Percentiles rank a stretch among this genome's conserved stretches.
Conservation (phyloP, 495 filamentous ascomycete genomes). For the Chaetomidium leptoderma region DNA sequence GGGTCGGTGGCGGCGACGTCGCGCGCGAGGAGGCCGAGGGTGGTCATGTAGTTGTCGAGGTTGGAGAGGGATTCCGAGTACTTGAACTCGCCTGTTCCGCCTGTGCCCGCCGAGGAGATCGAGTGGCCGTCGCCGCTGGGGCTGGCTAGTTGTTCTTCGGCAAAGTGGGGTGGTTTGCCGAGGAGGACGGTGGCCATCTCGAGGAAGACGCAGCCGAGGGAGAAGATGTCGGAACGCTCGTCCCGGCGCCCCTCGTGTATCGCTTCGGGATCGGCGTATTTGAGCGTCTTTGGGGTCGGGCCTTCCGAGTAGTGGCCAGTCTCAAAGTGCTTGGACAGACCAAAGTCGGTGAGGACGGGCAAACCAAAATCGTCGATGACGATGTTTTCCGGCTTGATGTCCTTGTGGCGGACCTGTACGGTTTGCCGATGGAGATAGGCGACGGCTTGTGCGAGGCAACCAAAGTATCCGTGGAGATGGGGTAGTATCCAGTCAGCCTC, state of each 20-base stretch:
- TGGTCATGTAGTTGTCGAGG: slow-evolving; percentile 21
- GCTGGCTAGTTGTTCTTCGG: slow-evolving; percentile 26
- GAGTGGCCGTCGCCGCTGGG: neutral
- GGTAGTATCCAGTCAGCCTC: slow-evolving; percentile 19
- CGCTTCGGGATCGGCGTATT: slow-evolving; percentile 48
- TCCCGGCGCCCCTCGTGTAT: slow-evolving; percentile 35
- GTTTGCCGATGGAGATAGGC: slow-evolving; percentile 36
- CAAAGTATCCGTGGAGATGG: slow-evolving; percentile 32
- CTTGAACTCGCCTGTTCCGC: slow-evolving; percentile 20
- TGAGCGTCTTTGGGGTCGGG: slow-evolving; percentile 33
- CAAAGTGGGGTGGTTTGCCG: slow-evolving; percentile 27
- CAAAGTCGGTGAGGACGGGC: slow-evolving; percentile 44
- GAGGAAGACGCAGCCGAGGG: slow-evolving; percentile 47
- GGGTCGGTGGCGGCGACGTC: slow-evolving; percentile 10
- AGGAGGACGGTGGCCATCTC: slow-evolving; percentile 42
- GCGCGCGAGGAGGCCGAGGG: slow-evolving; percentile 13
- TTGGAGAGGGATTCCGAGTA: slow-evolving; percentile 26
- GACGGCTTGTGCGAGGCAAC: slow-evolving; percentile 37
- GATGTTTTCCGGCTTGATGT: slow-evolving; percentile 48
- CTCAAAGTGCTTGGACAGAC: slow-evolving; percentile 39
- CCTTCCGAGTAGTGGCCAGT: slow-evolving; percentile 33
- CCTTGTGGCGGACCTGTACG: slow-evolving; percentile 40
- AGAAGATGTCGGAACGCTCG: slow-evolving; percentile 46
- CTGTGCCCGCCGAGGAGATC: neutral
- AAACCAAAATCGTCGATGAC: slow-evolving; percentile 35